A percentile compares a stretch with the other conserved stretches of the same genome.
Evolutionary conservation across 495 filamentous ascomycete genomes (phyloP).

Genomic region (Podospora didyma): DNA sequence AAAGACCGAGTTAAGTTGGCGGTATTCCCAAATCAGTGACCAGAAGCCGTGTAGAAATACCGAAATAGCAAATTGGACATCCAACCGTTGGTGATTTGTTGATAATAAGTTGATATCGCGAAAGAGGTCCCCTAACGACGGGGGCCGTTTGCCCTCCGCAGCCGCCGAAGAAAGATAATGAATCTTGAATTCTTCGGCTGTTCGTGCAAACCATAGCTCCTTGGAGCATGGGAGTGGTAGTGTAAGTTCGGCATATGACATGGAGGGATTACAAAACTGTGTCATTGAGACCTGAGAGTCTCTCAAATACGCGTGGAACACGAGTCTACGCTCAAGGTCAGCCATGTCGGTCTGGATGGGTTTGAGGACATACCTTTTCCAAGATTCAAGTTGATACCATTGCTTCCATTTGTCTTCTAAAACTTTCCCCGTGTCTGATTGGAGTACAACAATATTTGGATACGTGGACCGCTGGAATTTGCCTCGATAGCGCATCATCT

Average conservation of each 20-base stretch:
- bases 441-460: slow-evolving; percentile 35
- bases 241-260: slow-evolving; percentile 62
- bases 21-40: slow-evolving; percentile 56
- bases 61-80: slow-evolving; percentile 46
- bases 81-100: slow-evolving; percentile 38
- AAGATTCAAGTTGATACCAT: slow-evolving; percentile 55
- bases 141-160: slow-evolving; percentile 31
- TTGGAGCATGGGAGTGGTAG: slow-evolving; percentile 54
- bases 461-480: slow-evolving; percentile 47
- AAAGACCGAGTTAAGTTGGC: slow-evolving; percentile 50
- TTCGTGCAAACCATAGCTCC: slow-evolving; percentile 53
- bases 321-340: slow-evolving; percentile 37
- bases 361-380: slow-evolving; percentile 42
- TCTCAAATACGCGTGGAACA: slow-evolving; percentile 53
- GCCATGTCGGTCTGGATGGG: neutral
- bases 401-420: slow-evolving; percentile 55
- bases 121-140: slow-evolving; percentile 49
- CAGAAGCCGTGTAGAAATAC: slow-evolving; percentile 56
- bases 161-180: slow-evolving; percentile 34
- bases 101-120: slow-evolving; percentile 46
- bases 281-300: slow-evolving; percentile 58
- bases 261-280: slow-evolving; percentile 50
- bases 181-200: slow-evolving; percentile 54
- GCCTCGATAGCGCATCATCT: slow-evolving; percentile 44
- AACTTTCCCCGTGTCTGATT: slow-evolving; percentile 42